Conservation (phyloP, 805 yeast genomes). For the Ogataea methylovora region DNA sequence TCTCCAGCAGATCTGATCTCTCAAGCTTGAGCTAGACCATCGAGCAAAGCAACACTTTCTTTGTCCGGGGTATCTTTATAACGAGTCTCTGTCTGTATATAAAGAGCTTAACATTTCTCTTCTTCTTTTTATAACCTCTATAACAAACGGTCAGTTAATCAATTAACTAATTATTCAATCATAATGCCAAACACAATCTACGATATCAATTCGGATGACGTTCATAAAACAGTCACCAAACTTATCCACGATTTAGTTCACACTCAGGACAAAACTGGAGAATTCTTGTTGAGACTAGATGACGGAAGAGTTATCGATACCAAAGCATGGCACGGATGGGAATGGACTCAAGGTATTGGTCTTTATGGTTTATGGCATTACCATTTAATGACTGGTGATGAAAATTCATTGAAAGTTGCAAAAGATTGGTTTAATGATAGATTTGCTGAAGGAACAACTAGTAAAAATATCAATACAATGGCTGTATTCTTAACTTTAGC, state of each 20-base stretch:
- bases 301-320: constrained; percentile 28
- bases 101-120: too few species aligned
- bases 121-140: too few species aligned
- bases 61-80: too few species aligned
- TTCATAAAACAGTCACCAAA: constrained; percentile 11
- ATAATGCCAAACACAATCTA: constrained; percentile 13
- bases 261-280: constrained; percentile 25
- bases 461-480: constrained; percentile 28
- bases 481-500: constrained; percentile 28
- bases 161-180: too few species aligned
- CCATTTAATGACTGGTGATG: constrained; percentile 20
- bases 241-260: constrained; percentile 20
- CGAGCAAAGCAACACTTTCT: too few species aligned
- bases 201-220: constrained; percentile 9
- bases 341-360: constrained; percentile 33
- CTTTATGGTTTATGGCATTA: constrained; percentile 31
- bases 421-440: constrained; percentile 23
- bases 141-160: neutral
- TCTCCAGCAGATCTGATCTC: too few species aligned
- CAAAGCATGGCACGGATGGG: constrained; percentile 35
- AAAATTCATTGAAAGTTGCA: constrained; percentile 16
- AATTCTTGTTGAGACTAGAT: constrained; percentile 22
- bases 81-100: too few species aligned
- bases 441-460: constrained; percentile 25
- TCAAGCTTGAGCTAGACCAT: too few species aligned